These are phyloP conservation scores for Trichoderma koningii DNA, from an alignment of 2,329 filamentous ascomycete species.

Conservation along the genomic window DNA sequence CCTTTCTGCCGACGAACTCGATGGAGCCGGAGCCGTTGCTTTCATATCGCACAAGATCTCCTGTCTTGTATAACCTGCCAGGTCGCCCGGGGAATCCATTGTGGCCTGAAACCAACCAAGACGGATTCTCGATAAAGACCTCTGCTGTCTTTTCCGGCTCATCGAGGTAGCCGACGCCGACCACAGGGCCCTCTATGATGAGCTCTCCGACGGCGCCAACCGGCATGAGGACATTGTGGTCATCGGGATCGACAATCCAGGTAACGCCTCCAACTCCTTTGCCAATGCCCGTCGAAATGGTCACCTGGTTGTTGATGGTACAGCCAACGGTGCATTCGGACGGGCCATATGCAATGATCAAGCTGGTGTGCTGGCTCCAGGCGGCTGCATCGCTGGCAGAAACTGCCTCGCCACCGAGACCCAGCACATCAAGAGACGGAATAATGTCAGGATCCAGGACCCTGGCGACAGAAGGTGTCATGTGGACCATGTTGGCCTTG, in stretches of 20 bases:
- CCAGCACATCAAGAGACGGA: conserved; percentile 49
- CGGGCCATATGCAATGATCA: conserved; percentile 56
- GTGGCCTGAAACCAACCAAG: conserved; percentile 51
- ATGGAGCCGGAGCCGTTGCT: conserved; percentile 56
- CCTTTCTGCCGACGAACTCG: conserved; percentile 63
- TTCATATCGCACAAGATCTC: conserved; percentile 59
- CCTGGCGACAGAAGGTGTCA: conserved; percentile 54
- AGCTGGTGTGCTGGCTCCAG: conserved; percentile 50
- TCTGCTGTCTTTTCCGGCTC: conserved; percentile 59
- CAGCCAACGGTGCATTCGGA: conserved; percentile 58
- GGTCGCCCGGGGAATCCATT: conserved; percentile 40
- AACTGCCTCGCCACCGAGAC: conserved; percentile 56
- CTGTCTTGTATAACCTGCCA: conserved; percentile 59
- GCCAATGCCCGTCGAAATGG: conserved; percentile 49
- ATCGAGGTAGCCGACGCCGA: conserved; percentile 63
- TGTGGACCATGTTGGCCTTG: conserved; percentile 52
- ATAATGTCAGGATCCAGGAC: conserved; percentile 51
- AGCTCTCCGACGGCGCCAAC: conserved; percentile 55
- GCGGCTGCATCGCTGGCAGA: conserved; percentile 51
- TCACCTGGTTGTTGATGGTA: conserved; percentile 52
- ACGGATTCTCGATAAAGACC: conserved; percentile 59
- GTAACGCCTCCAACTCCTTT: conserved; percentile 49
- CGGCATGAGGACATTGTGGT: conserved; percentile 50
- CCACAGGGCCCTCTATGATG: conserved; percentile 60
- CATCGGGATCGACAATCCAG: conserved; percentile 55